Base-by-base conservation (phyloP, 2,329 filamentous ascomycete genomes). In the Thelonectria blattea region DNA sequence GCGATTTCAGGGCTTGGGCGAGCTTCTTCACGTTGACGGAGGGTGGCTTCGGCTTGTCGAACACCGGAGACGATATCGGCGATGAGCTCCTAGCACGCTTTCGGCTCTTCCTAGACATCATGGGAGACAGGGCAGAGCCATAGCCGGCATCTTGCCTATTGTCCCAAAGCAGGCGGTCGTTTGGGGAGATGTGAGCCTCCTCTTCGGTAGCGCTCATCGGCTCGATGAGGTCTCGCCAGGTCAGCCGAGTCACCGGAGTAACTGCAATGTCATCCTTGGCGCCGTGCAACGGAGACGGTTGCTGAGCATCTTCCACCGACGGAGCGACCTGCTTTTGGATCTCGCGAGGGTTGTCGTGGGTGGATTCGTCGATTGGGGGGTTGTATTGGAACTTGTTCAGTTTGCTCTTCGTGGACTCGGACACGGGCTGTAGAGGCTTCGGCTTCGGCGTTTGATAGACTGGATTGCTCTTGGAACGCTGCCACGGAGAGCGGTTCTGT, bases 31-130 rank as follows among this genome's bases (percentile, higher is more conserved):
- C 76, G 67, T 90, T 86, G 62, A 88, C 78, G 0, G 82, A 70
- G 7, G 81, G 79, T 1, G 78, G 77, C 24, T 73, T 75, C 6
- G 75, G 68, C 52, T 78, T 81, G 14, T 83, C 77, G 15, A 75
- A 62, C 48, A 83, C 81, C 1, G 91, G 90, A 2, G 91, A 93
- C 5, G 88, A 88, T 2, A 83, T 77, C 1, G 91, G 90, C 1
- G 91, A 93, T 12, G 90, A 92, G 76, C 89, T 93, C 66, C 87
- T 84, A 15, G 88, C 87, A 57, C 91, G 84, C 74, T 93, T 93
- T 66, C 81, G 85, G 62, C 81, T 80, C 68, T 76, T 81, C 61
- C 80, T 83, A 66, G 69, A 78, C 76, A 78, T 77, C 74, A 80
- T 82, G 54, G 79, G 83, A 52, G 79, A 83, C 62, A 83, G 71